A percentile compares a stretch with the other conserved stretches of the same genome.
These are phyloP conservation scores for Apiospora arundinis DNA, from an alignment of 2,329 filamentous ascomycete species.

Conservation along the genomic window DNA sequence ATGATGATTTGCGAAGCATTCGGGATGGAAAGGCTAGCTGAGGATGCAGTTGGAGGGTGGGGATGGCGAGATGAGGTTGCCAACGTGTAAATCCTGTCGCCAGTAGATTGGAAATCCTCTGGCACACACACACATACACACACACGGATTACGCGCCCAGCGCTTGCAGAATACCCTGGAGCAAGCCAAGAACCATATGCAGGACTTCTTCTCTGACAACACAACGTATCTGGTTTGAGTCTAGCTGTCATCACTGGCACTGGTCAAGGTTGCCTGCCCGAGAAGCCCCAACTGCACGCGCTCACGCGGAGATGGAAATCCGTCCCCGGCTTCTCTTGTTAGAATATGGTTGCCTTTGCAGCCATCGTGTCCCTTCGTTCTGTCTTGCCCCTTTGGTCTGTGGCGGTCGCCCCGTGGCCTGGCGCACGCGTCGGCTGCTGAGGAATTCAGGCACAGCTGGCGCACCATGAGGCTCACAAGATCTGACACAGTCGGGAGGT, in stretches of 20 bases:
- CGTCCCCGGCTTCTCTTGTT: background rate
- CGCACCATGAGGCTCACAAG: slow-evolving; percentile 15
- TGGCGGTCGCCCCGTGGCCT: background rate
- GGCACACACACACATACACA: background rate
- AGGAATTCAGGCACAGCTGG: background rate
- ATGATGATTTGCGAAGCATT: slow-evolving; percentile 53
- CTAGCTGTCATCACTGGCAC: background rate
- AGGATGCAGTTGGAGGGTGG: slow-evolving; percentile 45
- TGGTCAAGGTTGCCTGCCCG: background rate
- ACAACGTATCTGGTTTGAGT: background rate
- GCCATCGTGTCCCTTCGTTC: background rate
- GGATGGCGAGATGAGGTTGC: slow-evolving; percentile 55
- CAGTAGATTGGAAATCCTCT: background rate
- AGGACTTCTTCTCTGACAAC: background rate
- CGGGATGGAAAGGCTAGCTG: slow-evolving; percentile 51
- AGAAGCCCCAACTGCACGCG: background rate
- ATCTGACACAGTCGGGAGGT: slow-evolving; percentile 4
- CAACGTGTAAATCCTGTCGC: slow-evolving; percentile 39
- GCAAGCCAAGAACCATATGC: background rate
- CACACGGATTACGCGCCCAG: background rate
- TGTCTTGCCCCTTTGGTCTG: background rate
- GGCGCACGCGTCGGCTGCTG: background rate
- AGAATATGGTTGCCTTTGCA: background rate
- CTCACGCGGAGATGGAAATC: background rate
- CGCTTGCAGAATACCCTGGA: background rate